phyloP scores from a whole-genome alignment of 179 eudicot genomes.

The Nepenthes alata region DNA sequence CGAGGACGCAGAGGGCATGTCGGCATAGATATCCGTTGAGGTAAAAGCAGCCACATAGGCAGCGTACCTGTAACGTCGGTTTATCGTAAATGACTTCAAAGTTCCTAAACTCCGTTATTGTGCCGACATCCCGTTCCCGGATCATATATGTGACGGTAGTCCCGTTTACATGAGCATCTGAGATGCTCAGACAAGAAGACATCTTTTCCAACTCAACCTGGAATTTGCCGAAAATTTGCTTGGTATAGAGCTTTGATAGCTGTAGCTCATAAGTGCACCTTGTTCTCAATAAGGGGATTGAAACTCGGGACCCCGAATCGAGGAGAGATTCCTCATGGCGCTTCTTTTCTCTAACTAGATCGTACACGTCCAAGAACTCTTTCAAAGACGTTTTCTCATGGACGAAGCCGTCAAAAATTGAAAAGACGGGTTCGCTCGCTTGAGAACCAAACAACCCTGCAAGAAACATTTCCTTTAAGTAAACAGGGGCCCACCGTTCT shows the following conservation, averaged over 20 bases:
- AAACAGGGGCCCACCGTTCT: conserved; percentile 57
- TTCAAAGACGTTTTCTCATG: conserved; percentile 20
- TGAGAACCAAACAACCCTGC: conserved; percentile 30
- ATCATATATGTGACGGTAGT: conserved; percentile 38
- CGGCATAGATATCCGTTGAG: conserved; percentile 68
- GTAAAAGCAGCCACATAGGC: conserved; percentile 59
- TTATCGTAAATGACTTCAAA: conserved; percentile 58
- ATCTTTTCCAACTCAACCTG: conserved; percentile 53
- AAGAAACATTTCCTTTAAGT: conserved; percentile 45
- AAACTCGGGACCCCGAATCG: conserved; percentile 41
- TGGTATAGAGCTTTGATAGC: conserved; percentile 46
- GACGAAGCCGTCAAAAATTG: conserved; percentile 27
- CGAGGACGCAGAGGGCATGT: conserved; percentile 54
- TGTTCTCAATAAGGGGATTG: conserved; percentile 34
- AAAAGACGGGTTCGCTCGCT: conserved; percentile 14
- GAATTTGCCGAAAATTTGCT: conserved; percentile 37
- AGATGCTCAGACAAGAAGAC: conserved; percentile 30
- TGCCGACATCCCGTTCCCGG: conserved; percentile 39
- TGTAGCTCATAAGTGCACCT: conserved; percentile 46
- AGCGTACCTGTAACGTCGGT: conserved; percentile 40
- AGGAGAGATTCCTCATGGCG: conserved; percentile 34
- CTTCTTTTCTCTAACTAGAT: conserved; percentile 15
- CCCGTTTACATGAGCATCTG: conserved; percentile 40
- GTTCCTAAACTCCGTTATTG: conserved; percentile 21
- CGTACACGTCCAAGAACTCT: conserved; percentile 26